phyloP scores from a whole-genome alignment of 129 eudicot genomes.

The Arctium lappa region DNA sequence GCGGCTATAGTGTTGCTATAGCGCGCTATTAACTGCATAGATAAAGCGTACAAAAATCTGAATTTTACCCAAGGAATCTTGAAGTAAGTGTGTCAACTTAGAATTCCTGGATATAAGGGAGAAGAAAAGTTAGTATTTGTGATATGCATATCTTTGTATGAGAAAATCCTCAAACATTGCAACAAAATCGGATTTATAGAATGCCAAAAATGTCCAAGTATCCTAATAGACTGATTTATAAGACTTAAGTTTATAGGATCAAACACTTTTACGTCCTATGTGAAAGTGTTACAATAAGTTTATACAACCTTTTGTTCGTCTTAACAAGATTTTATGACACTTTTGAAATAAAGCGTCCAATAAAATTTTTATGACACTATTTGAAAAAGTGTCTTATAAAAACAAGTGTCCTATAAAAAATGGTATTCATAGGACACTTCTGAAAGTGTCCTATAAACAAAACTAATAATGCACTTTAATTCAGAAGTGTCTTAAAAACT shows the following conservation, averaged over 20 bases:
- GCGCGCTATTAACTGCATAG: no score
- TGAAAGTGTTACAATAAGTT: background rate
- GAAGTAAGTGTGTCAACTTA: conserved; percentile 91
- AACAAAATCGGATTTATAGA: background rate
- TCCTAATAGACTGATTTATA: background rate
- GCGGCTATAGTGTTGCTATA: no score
- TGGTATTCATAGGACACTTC: background rate
- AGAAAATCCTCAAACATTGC: background rate
- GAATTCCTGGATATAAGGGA: conserved; percentile 56
- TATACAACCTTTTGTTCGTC: background rate
- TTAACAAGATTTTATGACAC: background rate
- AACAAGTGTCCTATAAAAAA: background rate
- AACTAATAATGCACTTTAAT: background rate
- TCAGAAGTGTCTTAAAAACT: background rate
- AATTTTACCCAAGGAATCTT: conserved; percentile 80
- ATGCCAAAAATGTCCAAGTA: background rate
- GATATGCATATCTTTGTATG: background rate
- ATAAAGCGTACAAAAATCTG: background rate
- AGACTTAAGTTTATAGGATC: background rate
- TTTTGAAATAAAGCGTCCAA: background rate
- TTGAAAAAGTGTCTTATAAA: background rate
- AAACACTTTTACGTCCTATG: background rate
- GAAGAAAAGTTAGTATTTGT: background rate
- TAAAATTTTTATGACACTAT: no score
- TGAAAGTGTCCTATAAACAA: background rate